Conservation (phyloP, 768 basidiomycete species). For the Serendipita sp. region DNA sequence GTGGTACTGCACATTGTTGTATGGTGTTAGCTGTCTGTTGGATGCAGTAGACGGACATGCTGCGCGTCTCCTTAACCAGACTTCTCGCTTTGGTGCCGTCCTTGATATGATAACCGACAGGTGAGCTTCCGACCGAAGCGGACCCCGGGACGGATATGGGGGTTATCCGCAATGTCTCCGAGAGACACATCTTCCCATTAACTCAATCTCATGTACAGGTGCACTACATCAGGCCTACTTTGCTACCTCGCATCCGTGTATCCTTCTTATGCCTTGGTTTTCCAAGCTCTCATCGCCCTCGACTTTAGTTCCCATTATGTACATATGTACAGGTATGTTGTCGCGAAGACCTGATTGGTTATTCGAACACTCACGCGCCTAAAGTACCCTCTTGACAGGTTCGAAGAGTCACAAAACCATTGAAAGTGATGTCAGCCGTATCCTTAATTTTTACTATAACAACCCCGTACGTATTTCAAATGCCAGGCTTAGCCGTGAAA, state of each 20-base stretch:
- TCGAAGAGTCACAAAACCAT: constrained; percentile 87
- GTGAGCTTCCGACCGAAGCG: constrained; percentile 28
- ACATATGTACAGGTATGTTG: constrained; percentile 93
- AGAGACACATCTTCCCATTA: not conserved
- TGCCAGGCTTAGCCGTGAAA: not conserved
- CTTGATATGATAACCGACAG: constrained; percentile 99
- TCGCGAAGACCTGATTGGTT: not conserved
- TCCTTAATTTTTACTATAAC: constrained; percentile 88
- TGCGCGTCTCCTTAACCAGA: constrained; percentile 74
- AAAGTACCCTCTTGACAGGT: constrained; percentile 86
- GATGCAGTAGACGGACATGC: constrained; percentile 93
- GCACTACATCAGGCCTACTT: constrained; percentile 87
- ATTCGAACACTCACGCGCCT: not conserved
- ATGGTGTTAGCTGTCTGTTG: constrained; percentile 78
- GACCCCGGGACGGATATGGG: not conserved
- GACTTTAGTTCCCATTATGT: constrained; percentile 99
- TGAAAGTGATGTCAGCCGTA: constrained; percentile 79
- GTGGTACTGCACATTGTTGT: constrained; percentile 76
- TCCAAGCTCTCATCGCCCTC: constrained; percentile 90
- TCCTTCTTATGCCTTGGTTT: constrained; percentile 64
- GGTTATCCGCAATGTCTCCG: not conserved
- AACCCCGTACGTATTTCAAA: constrained; percentile 47
- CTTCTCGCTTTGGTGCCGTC: constrained; percentile 93
- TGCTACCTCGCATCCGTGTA: constrained; percentile 89
- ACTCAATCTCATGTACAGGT: constrained; percentile 33